These are phyloP conservation scores for Penicillium nordicum DNA, from an alignment of 2,329 filamentous ascomycete genomes.

Conservation along the genomic window DNA sequence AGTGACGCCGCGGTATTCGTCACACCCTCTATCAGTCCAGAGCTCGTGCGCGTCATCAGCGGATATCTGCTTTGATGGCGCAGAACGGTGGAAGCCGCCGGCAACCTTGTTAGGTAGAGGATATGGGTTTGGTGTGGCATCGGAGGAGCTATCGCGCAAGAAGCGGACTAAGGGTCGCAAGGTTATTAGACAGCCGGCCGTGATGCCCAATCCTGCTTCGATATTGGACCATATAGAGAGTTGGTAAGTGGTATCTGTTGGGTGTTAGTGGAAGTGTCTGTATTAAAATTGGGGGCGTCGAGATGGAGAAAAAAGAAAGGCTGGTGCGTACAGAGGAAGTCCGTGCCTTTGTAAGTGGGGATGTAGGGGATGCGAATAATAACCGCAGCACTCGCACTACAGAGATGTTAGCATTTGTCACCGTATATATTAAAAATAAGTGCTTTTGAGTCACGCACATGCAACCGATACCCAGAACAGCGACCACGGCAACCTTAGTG, in stretches of 20 bases:
- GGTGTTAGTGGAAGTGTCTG: conserved; percentile 16
- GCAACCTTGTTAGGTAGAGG: conserved; percentile 17
- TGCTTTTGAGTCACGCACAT: conserved; percentile 29
- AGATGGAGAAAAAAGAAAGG: neutral
- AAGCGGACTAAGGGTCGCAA: conserved; percentile 46
- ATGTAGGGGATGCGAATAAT: conserved; percentile 25
- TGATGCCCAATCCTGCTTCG: conserved; percentile 37
- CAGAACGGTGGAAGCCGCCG: conserved; percentile 9
- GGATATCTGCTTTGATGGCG: conserved; percentile 4
- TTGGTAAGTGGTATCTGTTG: conserved; percentile 42
- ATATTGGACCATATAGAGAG: conserved; percentile 40
- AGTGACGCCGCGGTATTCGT: conserved; percentile 23
- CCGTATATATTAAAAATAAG: neutral
- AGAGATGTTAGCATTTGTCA: conserved; percentile 15
- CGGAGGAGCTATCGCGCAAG: conserved; percentile 24
- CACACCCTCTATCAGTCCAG: conserved; percentile 18
- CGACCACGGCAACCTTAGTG: conserved; percentile 51
- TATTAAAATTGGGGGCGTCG: neutral
- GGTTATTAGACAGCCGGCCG: conserved; percentile 36
- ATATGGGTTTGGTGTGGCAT: conserved; percentile 17
- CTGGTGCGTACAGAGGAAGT: conserved; percentile 25
- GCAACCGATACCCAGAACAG: conserved; percentile 55
- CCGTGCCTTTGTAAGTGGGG: conserved; percentile 14
- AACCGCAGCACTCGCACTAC: conserved; percentile 28
- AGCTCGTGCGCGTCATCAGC: conserved; percentile 12